Percentiles rank a stretch among this genome's conserved stretches.
Conservation (phyloP, 2,329 filamentous ascomycete species). For the Pestalotiopsis sp. region DNA sequence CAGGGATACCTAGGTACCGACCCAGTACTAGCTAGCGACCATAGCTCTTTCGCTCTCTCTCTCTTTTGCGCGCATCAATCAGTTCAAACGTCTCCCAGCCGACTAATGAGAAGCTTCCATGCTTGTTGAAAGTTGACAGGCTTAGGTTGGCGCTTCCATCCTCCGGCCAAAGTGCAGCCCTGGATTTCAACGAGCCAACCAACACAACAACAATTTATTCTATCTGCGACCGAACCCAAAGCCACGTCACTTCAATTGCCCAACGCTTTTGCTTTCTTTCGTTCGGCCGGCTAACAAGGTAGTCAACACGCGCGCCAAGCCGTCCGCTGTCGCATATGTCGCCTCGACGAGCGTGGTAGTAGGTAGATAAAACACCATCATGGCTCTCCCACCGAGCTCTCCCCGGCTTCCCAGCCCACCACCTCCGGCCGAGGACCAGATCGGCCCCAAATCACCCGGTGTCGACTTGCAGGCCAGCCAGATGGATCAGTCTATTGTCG, state of each 20-base stretch:
- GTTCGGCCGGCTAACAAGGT: background rate
- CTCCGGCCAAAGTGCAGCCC: background rate
- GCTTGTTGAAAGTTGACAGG: background rate
- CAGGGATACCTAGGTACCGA: background rate
- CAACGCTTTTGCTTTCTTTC: background rate
- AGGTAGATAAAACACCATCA: conserved; percentile 28
- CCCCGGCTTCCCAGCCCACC: conserved; percentile 93
- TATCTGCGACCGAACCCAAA: background rate
- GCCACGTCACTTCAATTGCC: background rate
- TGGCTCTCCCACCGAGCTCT: conserved; percentile 71
- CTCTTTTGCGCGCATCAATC: background rate
- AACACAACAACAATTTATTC: background rate
- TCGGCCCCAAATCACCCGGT: conserved; percentile 73
- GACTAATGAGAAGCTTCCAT: background rate
- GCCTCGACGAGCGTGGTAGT: background rate
- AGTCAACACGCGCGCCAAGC: background rate
- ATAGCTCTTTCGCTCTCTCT: background rate
- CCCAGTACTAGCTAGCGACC: background rate
- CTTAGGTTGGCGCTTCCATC: background rate
- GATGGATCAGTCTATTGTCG: conserved; percentile 63
- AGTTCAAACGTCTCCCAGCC: background rate
- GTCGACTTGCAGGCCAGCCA: conserved; percentile 47
- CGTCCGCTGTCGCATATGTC: background rate
- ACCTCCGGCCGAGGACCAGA: conserved; percentile 91
- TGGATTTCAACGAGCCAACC: background rate